These are phyloP conservation scores for Flaveria brownii DNA, from an alignment of 129 eudicot species.

Conservation along the genomic window DNA sequence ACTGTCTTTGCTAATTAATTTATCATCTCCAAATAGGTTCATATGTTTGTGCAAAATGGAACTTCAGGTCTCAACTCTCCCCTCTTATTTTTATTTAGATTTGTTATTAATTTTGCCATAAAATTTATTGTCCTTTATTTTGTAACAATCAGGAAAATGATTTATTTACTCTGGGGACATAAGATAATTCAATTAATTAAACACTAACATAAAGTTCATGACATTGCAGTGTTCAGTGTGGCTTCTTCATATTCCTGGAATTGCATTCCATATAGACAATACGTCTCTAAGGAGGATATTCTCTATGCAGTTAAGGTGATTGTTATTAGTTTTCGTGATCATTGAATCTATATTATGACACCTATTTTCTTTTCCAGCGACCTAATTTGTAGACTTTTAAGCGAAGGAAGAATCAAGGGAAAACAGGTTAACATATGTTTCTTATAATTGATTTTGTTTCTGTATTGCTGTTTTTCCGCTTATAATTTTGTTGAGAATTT, in stretches of 20 bases:
- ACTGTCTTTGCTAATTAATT: not conserved
- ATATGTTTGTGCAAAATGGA: conserved; percentile 96
- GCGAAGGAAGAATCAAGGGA: too few relatives aligned
- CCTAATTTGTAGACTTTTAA: too few relatives aligned
- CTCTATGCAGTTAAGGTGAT: too few relatives aligned
- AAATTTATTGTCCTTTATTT: not conserved
- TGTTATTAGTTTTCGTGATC: too few relatives aligned
- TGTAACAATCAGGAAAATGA: not conserved
- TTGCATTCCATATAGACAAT: conserved; percentile 89
- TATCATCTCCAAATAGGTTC: conserved; percentile 90
- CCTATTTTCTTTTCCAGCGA: too few relatives aligned
- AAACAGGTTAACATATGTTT: too few relatives aligned
- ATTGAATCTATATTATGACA: too few relatives aligned
- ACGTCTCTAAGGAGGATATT: too few relatives aligned
- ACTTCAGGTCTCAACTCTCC: conserved; percentile 72
- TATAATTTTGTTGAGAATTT: too few relatives aligned
- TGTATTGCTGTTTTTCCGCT: too few relatives aligned
- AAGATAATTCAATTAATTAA: not conserved
- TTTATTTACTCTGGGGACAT: not conserved
- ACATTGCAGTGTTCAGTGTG: conserved; percentile 84
- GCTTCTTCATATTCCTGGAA: conserved; percentile 96
- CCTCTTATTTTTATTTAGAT: conserved; percentile 14
- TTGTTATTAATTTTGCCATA: not conserved
- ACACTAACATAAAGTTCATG: conserved; percentile 13
- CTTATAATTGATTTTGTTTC: too few relatives aligned